phyloP scores from a whole-genome alignment of 1,284 basidiomycete species.

The Gomphus sp. region DNA sequence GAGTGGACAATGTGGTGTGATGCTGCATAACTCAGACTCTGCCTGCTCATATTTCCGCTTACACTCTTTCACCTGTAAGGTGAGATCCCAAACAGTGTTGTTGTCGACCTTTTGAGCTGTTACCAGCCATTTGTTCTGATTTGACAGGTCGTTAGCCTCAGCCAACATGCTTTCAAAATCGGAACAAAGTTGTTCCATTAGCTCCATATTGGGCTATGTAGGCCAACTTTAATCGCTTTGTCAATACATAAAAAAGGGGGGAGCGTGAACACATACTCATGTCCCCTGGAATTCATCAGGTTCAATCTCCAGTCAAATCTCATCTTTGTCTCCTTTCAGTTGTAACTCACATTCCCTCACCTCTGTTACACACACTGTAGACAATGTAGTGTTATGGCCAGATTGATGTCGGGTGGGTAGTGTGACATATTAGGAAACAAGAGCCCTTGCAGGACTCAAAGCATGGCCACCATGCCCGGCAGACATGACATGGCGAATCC shows the following conservation, averaged over 20 bases:
- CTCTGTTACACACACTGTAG: slow-evolving; percentile 47
- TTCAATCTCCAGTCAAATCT: slow-evolving; percentile 70
- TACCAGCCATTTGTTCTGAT: slow-evolving; percentile 86
- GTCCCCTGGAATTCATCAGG: slow-evolving; percentile 31
- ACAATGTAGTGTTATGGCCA: too few relatives aligned
- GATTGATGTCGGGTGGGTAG: too few relatives aligned
- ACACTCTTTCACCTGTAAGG: slow-evolving; percentile 81
- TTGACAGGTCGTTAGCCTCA: slow-evolving; percentile 76
- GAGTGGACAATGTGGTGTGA: too few relatives aligned
- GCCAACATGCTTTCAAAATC: slow-evolving; percentile 81
- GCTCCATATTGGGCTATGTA: slow-evolving; percentile 42
- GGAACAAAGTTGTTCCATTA: slow-evolving; percentile 73
- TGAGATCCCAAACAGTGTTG: slow-evolving; percentile 71
- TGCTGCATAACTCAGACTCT: slow-evolving; percentile 87
- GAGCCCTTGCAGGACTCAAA: too few relatives aligned
- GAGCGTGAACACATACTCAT: slow-evolving; percentile 20
- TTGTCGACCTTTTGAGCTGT: slow-evolving; percentile 77
- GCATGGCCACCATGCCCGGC: too few relatives aligned
- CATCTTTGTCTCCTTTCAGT: slow-evolving; percentile 58
- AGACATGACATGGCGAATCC: too few relatives aligned
- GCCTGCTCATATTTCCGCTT: slow-evolving; percentile 91
- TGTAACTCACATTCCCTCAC: slow-evolving; percentile 48
- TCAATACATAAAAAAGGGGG: slow-evolving; percentile 7
- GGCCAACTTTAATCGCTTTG: slow-evolving; percentile 12
- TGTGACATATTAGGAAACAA: too few relatives aligned